These are phyloP conservation scores for Rubia peregrina DNA, from an alignment of 305 asterid species.

Conservation along the genomic window DNA sequence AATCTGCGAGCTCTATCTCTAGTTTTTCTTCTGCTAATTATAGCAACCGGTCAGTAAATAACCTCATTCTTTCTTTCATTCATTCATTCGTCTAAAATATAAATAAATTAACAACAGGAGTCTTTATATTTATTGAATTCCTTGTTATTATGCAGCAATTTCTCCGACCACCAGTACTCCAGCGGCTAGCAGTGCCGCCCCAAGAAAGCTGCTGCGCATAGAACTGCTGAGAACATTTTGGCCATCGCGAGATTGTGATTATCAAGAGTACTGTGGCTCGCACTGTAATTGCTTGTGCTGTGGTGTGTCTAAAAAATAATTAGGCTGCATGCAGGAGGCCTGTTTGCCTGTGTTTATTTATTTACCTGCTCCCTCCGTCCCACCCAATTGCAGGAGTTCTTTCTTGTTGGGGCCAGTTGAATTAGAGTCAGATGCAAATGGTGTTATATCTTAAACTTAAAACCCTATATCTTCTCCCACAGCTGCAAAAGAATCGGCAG, in stretches of 20 bases:
- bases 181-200: no score
- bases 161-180: neutral
- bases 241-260: constrained; percentile 1
- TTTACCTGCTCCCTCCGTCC: no score
- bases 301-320: neutral
- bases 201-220: neutral
- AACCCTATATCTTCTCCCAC: no score
- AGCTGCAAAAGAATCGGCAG: no score
- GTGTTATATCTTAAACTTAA: no score
- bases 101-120: neutral
- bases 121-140: neutral
- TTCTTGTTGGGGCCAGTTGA: no score
- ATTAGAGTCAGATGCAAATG: no score
- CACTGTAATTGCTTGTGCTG: neutral
- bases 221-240: neutral
- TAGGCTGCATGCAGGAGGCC: no score
- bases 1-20: neutral
- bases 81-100: no score
- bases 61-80: no score
- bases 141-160: neutral
- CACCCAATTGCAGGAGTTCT: no score
- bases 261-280: neutral
- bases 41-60: neutral
- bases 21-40: neutral
- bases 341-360: no score